These are phyloP conservation scores for Dalechampia spathulata DNA, from an alignment of 441 rosid species.

Conservation along the genomic window DNA sequence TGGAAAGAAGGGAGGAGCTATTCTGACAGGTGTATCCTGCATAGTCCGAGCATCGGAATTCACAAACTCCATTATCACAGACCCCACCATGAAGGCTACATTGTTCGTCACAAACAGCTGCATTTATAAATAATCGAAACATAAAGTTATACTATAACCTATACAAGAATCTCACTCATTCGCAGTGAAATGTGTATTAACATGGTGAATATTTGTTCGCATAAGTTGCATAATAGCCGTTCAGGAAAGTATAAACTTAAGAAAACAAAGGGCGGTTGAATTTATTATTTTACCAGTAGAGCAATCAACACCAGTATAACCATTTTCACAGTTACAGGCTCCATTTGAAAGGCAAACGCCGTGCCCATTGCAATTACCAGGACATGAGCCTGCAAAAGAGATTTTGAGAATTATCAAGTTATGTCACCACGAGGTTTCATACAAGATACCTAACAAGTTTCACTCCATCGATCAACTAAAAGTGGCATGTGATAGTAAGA, in stretches of 20 bases:
- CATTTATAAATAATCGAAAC: slow-evolving; percentile 5
- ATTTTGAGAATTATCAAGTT: not conserved
- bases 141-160: no score
- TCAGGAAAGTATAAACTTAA: no score
- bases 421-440: not conserved
- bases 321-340: slow-evolving; percentile 62
- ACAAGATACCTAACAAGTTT: not conserved
- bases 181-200: no score
- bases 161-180: no score
- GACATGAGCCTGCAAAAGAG: slow-evolving; percentile 62
- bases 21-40: slow-evolving; percentile 98
- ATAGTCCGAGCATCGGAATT: slow-evolving; percentile 98
- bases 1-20: slow-evolving; percentile 71
- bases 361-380: slow-evolving; percentile 65
- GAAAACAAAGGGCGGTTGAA: not conserved
- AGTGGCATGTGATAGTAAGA: slow-evolving; percentile 8
- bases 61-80: slow-evolving; percentile 97
- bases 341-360: slow-evolving; percentile 80
- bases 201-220: not conserved
- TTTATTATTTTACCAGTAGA: slow-evolving; percentile 55
- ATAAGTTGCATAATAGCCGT: no score
- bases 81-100: slow-evolving; percentile 99
- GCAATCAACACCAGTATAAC: slow-evolving; percentile 91
- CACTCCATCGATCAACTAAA: not conserved
- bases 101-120: slow-evolving; percentile 96